phyloP scores from a whole-genome alignment of 2,329 filamentous ascomycete species.

The Beauveria medogensis region DNA sequence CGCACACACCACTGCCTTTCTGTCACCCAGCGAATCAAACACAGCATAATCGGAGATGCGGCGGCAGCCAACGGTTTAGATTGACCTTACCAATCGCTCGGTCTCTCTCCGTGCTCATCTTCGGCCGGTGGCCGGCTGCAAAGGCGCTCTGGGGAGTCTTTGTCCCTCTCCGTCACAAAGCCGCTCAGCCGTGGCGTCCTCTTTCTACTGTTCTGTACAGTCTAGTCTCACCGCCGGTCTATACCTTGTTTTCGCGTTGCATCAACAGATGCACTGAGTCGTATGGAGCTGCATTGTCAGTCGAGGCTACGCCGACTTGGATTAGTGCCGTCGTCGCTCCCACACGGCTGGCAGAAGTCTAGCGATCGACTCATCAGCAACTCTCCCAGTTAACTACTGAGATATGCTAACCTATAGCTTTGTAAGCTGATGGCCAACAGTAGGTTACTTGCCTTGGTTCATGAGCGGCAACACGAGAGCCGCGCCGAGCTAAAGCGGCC shows the following conservation, averaged over 20 bases:
- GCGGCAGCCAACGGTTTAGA: slow-evolving; percentile 5
- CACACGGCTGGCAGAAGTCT: neutral
- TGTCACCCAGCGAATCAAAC: neutral
- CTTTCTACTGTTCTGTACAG: neutral
- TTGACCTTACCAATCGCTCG: slow-evolving; percentile 9
- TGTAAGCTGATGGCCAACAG: neutral
- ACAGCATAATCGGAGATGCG: slow-evolving; percentile 6
- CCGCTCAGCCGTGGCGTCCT: slow-evolving; percentile 5
- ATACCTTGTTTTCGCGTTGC: neutral
- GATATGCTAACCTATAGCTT: neutral
- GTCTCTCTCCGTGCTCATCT: slow-evolving; percentile 3
- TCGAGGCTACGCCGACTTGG: slow-evolving; percentile 1
- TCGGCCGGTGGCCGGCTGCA: neutral
- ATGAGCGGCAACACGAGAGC: neutral
- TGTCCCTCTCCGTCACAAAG: slow-evolving; percentile 4
- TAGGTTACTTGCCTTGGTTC: neutral
- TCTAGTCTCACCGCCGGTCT: neutral
- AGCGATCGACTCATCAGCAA: neutral
- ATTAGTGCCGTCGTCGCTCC: slow-evolving; percentile 1
- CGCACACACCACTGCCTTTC: neutral
- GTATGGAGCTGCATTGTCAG: slow-evolving; percentile 1
- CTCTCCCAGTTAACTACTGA: neutral
- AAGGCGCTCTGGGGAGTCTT: neutral
- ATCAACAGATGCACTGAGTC: neutral
- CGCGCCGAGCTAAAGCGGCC: neutral